A percentile compares a stretch with the other conserved stretches of the same genome.
These are phyloP conservation scores for Elasticomyces elasticus DNA, from an alignment of 495 filamentous ascomycete genomes.

Conservation along the genomic window DNA sequence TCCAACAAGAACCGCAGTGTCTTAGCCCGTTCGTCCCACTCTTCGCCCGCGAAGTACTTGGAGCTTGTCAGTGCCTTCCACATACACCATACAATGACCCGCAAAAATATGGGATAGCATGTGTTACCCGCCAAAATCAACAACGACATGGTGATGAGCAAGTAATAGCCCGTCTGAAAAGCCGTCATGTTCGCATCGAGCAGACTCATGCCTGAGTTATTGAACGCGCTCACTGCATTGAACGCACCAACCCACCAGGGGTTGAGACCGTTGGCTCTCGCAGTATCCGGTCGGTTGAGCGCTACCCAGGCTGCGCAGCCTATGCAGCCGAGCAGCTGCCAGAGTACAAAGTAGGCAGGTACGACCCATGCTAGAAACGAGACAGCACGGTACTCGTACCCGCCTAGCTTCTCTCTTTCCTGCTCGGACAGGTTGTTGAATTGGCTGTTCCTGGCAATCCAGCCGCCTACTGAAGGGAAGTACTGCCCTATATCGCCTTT, in stretches of 20 bases:
- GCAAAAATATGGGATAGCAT: conserved; percentile 64
- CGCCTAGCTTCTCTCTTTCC: conserved; percentile 65
- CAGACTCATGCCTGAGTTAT: conserved; percentile 78
- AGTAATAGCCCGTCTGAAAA: conserved; percentile 56
- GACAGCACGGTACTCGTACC: conserved; percentile 70
- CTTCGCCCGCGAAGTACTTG: conserved; percentile 29
- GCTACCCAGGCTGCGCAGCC: conserved; percentile 65
- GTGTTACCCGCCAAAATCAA: conserved; percentile 83
- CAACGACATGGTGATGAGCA: conserved; percentile 63
- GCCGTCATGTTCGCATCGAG: conserved; percentile 70
- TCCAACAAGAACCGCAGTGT: conserved; percentile 71
- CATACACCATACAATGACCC: conserved; percentile 64
- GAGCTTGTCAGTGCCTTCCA: conserved; percentile 30
- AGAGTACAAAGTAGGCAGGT: conserved; percentile 61
- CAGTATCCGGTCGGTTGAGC: conserved; percentile 44
- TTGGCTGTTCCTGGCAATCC: conserved; percentile 59
- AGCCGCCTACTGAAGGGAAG: conserved; percentile 23
- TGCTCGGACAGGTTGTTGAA: conserved; percentile 57
- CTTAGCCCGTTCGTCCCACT: conserved; percentile 44
- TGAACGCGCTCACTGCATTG: conserved; percentile 68
- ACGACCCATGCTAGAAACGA: conserved; percentile 62
- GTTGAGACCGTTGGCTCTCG: conserved; percentile 58
- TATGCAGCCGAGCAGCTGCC: conserved; percentile 61
- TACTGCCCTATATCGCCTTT: conserved; percentile 3
- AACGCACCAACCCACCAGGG: conserved; percentile 66